Base-by-base conservation (phyloP, 2,329 filamentous ascomycete species). In the Fusarium beomiforme region DNA sequence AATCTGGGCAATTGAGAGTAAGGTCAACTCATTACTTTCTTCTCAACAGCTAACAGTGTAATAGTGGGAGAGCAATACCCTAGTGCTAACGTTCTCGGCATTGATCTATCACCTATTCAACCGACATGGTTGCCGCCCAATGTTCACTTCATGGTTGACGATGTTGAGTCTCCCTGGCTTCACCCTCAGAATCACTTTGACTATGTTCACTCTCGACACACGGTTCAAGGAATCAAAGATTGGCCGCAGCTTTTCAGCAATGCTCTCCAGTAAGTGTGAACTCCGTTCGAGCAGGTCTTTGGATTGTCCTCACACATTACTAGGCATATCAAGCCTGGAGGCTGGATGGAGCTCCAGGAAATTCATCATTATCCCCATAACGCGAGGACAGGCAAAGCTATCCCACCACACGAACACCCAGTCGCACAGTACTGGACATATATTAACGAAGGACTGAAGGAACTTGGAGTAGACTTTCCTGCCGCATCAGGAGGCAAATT, bases 181-280 rank as follows among this genome's bases (percentile, higher is more conserved):
- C 84, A 88, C 66, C 84, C 85, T 8, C 74, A 77, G 7, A 84
- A 88, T 64, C 83, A 86, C 55, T 90, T 89, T 59, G 88, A 91
- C 75, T 89, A 89, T 64, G 84, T 91, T 36, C 88, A 90, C 74
- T 84, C 86, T n/a, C 83, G 89, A 6, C 85, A 88, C 60, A 86
- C 87, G 3, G 85, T 87, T 17, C 84, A 86, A 81, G 86, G 85
- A 4, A 86, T 90, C 63, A 85, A 83, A 51, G 83, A 90, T 72
- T 90, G 88, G 87, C 82, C 82, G 4, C 80, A 75, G 17, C 76
- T 90, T 1, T 82, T 89, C 62, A 77, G 78, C 17, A 82, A 47
- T 33, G 60, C 71, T 4, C 43, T 76, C 7, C 63, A 72, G 75
- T 76, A 67, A 68, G 73, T 55, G 26, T 23, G 14, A 53, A 37